These are phyloP conservation scores for Phytophthora kernoviae DNA, from an alignment of 352 stramenopile species.

Conservation along the genomic window DNA sequence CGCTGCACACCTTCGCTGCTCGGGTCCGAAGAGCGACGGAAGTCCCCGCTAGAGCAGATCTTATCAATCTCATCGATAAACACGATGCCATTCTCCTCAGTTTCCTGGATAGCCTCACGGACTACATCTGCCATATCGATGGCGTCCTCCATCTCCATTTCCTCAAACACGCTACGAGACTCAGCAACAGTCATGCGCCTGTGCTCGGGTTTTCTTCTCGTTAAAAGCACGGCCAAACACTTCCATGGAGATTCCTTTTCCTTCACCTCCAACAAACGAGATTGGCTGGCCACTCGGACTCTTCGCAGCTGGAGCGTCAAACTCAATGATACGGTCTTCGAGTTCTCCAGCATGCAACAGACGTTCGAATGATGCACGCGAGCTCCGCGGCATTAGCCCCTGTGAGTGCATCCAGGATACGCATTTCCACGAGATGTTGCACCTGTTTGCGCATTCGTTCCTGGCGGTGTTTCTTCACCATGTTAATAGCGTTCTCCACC, in stretches of 20 bases:
- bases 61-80: slow-evolving; percentile 99
- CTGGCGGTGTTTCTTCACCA: slow-evolving; percentile 96
- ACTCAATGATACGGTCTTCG: slow-evolving; percentile 80
- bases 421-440: slow-evolving; percentile 93
- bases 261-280: slow-evolving; percentile 68
- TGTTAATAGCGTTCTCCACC: slow-evolving; percentile 96
- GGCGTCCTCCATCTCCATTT: slow-evolving; percentile 96
- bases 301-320: slow-evolving; percentile 72
- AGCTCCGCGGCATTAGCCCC: slow-evolving; percentile 86
- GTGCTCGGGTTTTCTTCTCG: slow-evolving; percentile 88
- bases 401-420: slow-evolving; percentile 95
- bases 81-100: slow-evolving; percentile 99
- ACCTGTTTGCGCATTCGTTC: slow-evolving; percentile 94
- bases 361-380: slow-evolving; percentile 91
- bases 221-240: slow-evolving; percentile 76
- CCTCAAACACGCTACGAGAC: slow-evolving; percentile 93
- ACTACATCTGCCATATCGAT: slow-evolving; percentile 92
- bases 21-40: slow-evolving; percentile 93
- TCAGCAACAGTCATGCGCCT: slow-evolving; percentile 95
- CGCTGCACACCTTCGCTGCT: slow-evolving; percentile 99
- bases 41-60: slow-evolving; percentile 97
- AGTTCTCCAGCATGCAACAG: slow-evolving; percentile 88
- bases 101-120: slow-evolving; percentile 87
- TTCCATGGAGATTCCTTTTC: slow-evolving; percentile 76
- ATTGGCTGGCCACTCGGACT: slow-evolving; percentile 60